A percentile compares a stretch with the other conserved stretches of the same genome.
Evolutionary conservation across 768 basidiomycete genomes (phyloP).

Genomic region (Lactifluus pinguis): DNA sequence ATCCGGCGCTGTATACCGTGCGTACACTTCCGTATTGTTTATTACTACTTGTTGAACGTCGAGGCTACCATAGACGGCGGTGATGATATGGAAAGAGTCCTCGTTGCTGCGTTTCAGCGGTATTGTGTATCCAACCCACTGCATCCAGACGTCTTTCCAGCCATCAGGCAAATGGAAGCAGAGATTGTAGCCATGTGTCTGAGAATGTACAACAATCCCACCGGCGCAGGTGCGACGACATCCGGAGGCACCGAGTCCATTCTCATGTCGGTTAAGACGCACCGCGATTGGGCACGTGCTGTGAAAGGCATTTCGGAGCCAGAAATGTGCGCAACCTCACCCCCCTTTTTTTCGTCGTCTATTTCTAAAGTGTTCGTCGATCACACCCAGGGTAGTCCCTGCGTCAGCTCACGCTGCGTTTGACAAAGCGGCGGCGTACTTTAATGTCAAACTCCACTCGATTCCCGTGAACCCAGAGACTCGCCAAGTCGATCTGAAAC

Average conservation of each 20-base stretch:
- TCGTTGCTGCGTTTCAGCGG: constrained; percentile 70
- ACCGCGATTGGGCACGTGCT: constrained; percentile 83
- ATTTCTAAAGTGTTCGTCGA: constrained; percentile 1
- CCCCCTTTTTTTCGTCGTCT: neutral
- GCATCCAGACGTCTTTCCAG: constrained; percentile 90
- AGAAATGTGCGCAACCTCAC: constrained; percentile 69
- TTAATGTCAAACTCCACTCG: constrained; percentile 81
- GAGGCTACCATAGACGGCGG: constrained; percentile 56
- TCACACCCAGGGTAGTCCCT: constrained; percentile 60
- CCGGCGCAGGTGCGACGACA: constrained; percentile 87
- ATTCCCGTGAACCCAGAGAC: constrained; percentile 75
- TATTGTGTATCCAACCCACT: constrained; percentile 86
- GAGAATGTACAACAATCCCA: constrained; percentile 73
- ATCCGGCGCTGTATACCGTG: constrained; percentile 83
- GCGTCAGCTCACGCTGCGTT: constrained; percentile 89
- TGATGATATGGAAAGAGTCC: constrained; percentile 66
- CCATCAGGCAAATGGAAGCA: constrained; percentile 93
- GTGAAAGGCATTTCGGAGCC: constrained; percentile 86
- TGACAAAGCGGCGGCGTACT: constrained; percentile 83
- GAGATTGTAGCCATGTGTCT: constrained; percentile 87
- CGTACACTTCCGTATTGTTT: constrained; percentile 23
- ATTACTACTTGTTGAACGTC: neutral
- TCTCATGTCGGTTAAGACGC: constrained; percentile 89
- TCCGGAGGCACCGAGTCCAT: constrained; percentile 96
- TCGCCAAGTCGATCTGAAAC: constrained; percentile 67